A percentile compares a stretch with the other conserved stretches of the same genome.
phyloP scores from a whole-genome alignment of 345 rosid species.

The Salix caprea region DNA sequence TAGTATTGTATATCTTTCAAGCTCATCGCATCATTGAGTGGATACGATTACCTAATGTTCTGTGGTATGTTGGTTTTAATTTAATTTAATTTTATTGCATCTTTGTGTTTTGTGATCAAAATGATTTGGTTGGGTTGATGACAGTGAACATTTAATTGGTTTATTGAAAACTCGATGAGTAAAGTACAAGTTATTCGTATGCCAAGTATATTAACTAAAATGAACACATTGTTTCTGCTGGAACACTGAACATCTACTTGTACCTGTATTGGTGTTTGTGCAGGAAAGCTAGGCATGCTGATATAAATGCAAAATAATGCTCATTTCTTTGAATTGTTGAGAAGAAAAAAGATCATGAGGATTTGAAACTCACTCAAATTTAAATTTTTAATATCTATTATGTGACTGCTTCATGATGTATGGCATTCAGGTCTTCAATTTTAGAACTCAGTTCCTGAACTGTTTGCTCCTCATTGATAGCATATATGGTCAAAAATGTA shows the following conservation, averaged over 20 bases:
- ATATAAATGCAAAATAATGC: background rate
- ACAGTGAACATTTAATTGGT: background rate
- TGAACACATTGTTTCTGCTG: background rate
- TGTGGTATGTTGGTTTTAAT: background rate
- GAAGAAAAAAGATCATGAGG: background rate
- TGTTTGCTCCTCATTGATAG: slow-evolving; percentile 5
- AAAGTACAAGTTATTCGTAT: background rate
- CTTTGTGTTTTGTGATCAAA: background rate
- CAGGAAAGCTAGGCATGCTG: background rate
- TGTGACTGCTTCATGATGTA: background rate
- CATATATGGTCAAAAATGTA: slow-evolving; percentile 13
- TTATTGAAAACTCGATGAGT: background rate
- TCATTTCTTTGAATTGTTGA: slow-evolving; percentile 5
- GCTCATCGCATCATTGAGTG: background rate
- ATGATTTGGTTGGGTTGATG: background rate
- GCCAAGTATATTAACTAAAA: background rate
- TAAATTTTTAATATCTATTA: background rate
- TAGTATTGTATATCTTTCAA: background rate
- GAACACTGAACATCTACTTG: background rate
- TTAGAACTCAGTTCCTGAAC: slow-evolving; percentile 1
- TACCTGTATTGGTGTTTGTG: background rate
- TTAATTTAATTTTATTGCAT: background rate
- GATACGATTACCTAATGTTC: background rate
- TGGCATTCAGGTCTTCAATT: background rate
- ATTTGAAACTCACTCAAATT: background rate